Evolutionary conservation across 345 rosid genomes (phyloP).

Genomic region (Salix arbutifolia): DNA sequence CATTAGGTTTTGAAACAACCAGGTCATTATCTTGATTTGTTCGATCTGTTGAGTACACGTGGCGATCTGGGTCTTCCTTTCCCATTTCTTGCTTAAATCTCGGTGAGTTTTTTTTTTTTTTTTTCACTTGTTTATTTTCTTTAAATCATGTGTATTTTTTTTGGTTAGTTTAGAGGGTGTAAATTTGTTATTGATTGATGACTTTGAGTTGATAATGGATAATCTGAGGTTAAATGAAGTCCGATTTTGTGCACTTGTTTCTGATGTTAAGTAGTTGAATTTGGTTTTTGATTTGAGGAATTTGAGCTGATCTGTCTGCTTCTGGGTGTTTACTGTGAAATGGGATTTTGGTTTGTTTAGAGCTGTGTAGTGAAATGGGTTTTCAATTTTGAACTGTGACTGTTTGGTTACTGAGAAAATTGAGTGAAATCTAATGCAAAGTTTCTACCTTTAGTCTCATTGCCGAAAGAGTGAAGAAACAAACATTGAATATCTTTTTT

Average conservation of each 20-base stretch:
- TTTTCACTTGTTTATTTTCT: neutral
- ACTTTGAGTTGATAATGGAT: conserved; percentile 14
- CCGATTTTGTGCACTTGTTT: conserved; percentile 36
- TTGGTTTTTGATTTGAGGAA: conserved; percentile 17
- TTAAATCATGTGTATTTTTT: conserved; percentile 7
- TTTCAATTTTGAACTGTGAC: neutral
- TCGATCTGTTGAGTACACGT: conserved; percentile 47
- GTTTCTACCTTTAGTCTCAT: conserved; percentile 2
- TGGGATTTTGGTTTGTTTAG: conserved; percentile 24
- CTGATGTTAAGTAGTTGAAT: conserved; percentile 16
- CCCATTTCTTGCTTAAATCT: conserved; percentile 42
- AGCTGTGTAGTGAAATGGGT: neutral
- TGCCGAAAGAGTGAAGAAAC: conserved; percentile 6
- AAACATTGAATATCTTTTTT: neutral
- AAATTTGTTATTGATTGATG: conserved; percentile 7
- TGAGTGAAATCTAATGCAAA: conserved; percentile 19
- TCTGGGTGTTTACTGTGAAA: conserved; percentile 14
- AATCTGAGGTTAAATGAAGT: conserved; percentile 10
- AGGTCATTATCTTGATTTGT: conserved; percentile 47
- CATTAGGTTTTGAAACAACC: conserved; percentile 30
- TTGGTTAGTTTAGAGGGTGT: conserved; percentile 3
- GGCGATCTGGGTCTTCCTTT: conserved; percentile 57
- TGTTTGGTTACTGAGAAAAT: conserved; percentile 26
- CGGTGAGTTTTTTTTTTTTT: conserved; percentile 39
- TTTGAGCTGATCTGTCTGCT: conserved; percentile 21